These are phyloP conservation scores for Leccinum disarticulatum DNA, from an alignment of 768 basidiomycete genomes.

Conservation along the genomic window DNA sequence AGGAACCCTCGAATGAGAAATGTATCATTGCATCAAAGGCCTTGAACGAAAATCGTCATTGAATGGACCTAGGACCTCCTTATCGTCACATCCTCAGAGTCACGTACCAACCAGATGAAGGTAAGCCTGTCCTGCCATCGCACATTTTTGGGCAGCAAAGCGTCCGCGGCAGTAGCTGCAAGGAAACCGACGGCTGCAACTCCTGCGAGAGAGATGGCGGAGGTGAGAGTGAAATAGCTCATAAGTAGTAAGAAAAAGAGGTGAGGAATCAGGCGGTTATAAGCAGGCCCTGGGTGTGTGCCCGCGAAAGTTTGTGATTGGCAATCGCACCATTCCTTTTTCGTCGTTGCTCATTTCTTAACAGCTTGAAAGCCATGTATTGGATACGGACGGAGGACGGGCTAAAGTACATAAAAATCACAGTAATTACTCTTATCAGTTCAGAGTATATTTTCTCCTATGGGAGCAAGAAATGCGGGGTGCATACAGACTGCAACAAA, in stretches of 20 bases:
- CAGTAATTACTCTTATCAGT: neutral
- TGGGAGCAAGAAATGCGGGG: neutral
- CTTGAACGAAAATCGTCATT: conserved; percentile 34
- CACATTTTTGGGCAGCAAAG: conserved; percentile 62
- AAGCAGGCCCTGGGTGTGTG: neutral
- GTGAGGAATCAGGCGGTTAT: neutral
- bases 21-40: conserved; percentile 82
- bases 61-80: neutral
- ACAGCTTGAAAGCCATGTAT: neutral
- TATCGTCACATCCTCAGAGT: neutral
- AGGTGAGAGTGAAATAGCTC: conserved; percentile 53
- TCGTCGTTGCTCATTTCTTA: too few species aligned
- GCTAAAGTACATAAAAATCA: neutral
- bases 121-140: conserved; percentile 64
- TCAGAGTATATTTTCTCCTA: conserved; percentile 8
- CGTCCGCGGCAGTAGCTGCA: conserved; percentile 53
- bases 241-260: conserved; percentile 10
- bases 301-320: neutral
- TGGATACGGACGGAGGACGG: neutral
- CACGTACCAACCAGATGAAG: conserved; percentile 76
- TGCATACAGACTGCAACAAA: conserved; percentile 18
- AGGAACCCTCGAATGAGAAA: conserved; percentile 77
- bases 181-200: conserved; percentile 51
- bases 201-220: conserved; percentile 61
- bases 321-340: too few species aligned